Percentiles rank a stretch among this genome's conserved stretches.
Evolutionary conservation across 148 eudicot genomes (phyloP).

Genomic region (Vaccinium vitisidaea): DNA sequence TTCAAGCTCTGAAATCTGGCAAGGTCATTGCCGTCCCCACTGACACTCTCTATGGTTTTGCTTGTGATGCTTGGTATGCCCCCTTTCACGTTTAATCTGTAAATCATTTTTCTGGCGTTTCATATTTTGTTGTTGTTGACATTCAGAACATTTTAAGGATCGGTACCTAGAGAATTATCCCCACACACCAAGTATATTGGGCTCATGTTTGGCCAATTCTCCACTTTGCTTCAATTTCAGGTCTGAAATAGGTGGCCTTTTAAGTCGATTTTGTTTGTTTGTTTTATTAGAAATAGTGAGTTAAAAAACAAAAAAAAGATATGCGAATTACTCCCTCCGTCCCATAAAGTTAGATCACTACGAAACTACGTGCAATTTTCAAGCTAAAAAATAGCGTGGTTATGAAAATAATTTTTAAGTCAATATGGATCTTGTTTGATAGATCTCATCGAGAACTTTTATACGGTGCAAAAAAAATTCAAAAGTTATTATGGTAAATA

Average conservation of each 20-base stretch:
- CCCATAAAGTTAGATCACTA: no score
- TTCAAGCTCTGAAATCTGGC: conserved; percentile 59
- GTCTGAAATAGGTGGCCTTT: not conserved
- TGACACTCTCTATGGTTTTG: conserved; percentile 88
- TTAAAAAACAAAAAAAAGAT: not conserved
- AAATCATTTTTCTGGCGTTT: not conserved
- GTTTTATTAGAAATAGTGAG: no score
- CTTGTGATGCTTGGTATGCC: conserved; percentile 90
- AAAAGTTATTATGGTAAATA: no score
- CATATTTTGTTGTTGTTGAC: not conserved
- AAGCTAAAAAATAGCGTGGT: no score
- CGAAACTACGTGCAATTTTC: no score
- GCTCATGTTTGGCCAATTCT: not conserved
- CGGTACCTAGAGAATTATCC: not conserved
- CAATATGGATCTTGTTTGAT: no score
- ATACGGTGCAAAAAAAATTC: no score
- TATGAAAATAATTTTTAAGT: no score
- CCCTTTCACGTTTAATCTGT: no score
- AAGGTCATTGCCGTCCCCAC: conserved; percentile 90
- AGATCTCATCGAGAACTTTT: no score
- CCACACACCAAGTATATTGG: not conserved
- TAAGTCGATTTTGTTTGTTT: not conserved
- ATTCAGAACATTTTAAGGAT: not conserved
- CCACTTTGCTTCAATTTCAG: not conserved
- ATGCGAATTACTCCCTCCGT: not conserved